Evolutionary conservation across 169 alveolate genomes (phyloP), one percentile per base, ranked within the genome.

Genomic region (Miamiensis avidus): DNA sequence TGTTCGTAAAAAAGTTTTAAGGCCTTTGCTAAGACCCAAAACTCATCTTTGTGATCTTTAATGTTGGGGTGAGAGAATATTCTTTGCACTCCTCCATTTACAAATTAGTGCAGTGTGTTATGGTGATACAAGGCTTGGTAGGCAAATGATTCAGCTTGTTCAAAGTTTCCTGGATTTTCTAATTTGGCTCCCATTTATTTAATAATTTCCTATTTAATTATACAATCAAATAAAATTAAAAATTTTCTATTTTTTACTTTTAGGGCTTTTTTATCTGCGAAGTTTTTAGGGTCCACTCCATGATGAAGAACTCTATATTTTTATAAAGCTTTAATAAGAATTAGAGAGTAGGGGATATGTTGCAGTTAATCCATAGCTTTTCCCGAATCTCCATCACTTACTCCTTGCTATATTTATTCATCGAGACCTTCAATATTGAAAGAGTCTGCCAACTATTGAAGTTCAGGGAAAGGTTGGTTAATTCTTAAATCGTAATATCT

Each of bases 331-430:
- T 96, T 90, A 73, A 94, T 76, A 30, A 96, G 85, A 73, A 97
- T 91, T 33, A 94, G 92, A 65, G 92, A 89, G 84, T 83, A 96
- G 32, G 99, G 99, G 31, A 94, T 91, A 77, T 96, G 98, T 32
- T 90, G 65, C 78, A 94, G 97, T n/a, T 88, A 83, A 34, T 86
- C 84, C 33, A 34, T 65, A 34, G 32, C 84, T 49, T 79, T 30
- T 25, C 69, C 69, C 20, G 69, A 49, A 4, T 49, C 69, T 49
- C 69, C 69, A 20, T 49, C 69, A 4, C 4, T 49, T 11, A 49
- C 69, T 49, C 20, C 20, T 11, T 4, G 69, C 4, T 49, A 4
- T 15, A 82, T 0, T 29, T 81, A 34, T 31, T 87, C 87, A 74
- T 91, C 95, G 65, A 92, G 31, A 34, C 78, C 87, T 73, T 93